These are phyloP conservation scores for Lonicera japonica DNA, from an alignment of 129 eudicot species.

Conservation along the genomic window DNA sequence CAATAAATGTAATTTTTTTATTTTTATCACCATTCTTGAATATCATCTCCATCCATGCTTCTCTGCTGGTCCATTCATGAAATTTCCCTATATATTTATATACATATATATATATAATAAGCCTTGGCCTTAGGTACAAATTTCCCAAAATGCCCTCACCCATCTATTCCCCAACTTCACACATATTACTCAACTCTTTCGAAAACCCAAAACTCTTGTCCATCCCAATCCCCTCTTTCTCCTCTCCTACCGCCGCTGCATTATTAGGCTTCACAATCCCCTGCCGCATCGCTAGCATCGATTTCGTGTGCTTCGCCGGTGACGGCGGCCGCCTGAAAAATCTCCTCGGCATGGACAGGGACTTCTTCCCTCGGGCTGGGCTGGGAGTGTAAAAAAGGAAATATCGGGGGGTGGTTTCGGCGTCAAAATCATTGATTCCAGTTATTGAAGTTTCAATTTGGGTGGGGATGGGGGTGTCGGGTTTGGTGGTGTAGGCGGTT, in stretches of 20 bases:
- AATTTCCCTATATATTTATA: too few relatives aligned
- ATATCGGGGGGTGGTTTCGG: constrained; percentile 26
- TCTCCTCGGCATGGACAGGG: constrained; percentile 47
- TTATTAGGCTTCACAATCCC: constrained; percentile 28
- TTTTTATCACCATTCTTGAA: too few relatives aligned
- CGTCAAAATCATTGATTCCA: constrained; percentile 10
- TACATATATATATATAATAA: too few relatives aligned
- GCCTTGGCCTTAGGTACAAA: too few relatives aligned
- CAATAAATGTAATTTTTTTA: too few relatives aligned
- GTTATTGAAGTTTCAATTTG: background rate
- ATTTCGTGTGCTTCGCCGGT: constrained; percentile 72
- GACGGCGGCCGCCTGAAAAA: constrained; percentile 47
- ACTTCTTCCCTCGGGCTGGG: constrained; percentile 31
- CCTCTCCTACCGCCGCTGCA: constrained; percentile 21
- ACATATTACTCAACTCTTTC: constrained; percentile 45
- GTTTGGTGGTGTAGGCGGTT: constrained; percentile 35
- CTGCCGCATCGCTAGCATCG: constrained; percentile 39
- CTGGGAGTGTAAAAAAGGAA: constrained; percentile 44
- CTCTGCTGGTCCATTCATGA: too few relatives aligned
- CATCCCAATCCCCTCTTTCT: constrained; percentile 20
- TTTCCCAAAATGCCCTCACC: too few relatives aligned
- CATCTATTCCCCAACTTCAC: constrained; percentile 68
- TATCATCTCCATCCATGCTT: too few relatives aligned
- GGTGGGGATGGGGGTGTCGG: constrained; percentile 11
- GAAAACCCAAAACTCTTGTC: constrained; percentile 75